A percentile compares a stretch with the other conserved stretches of the same genome.
These are phyloP conservation scores for Cladosporium sp. DNA, from an alignment of 2,329 filamentous ascomycete species.

Conservation along the genomic window DNA sequence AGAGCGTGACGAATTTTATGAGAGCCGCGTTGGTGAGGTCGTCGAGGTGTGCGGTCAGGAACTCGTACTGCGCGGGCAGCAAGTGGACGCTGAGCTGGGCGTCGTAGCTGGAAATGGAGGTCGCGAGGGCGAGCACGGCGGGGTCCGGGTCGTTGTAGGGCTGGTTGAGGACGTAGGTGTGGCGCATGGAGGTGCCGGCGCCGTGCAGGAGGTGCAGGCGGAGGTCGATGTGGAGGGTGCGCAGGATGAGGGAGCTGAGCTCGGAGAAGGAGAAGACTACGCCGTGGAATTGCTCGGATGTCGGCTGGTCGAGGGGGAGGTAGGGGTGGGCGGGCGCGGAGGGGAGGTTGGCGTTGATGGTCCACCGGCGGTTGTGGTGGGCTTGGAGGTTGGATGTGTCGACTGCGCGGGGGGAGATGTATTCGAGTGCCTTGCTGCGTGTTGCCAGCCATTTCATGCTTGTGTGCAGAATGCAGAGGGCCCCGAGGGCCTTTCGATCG, in stretches of 20 bases:
- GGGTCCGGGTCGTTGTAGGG: conserved; percentile 74
- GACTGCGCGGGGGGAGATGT: conserved; percentile 70
- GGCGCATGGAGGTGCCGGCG: conserved; percentile 52
- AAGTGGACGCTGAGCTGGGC: conserved; percentile 72
- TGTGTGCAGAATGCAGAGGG: conserved; percentile 83
- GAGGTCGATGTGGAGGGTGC: conserved; percentile 84
- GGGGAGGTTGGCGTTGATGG: conserved; percentile 59
- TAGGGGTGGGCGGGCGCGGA: conserved; percentile 58
- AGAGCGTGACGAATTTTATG: conserved; percentile 62
- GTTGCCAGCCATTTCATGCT: conserved; percentile 97
- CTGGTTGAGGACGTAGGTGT: conserved; percentile 55
- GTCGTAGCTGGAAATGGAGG: conserved; percentile 80
- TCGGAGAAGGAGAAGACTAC: conserved; percentile 79
- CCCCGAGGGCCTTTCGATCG: conserved; percentile 79
- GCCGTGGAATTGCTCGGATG: conserved; percentile 79
- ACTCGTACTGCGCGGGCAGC: conserved; percentile 60
- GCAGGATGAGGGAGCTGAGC: conserved; percentile 70
- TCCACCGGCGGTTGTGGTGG: conserved; percentile 72
- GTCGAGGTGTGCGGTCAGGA: conserved; percentile 72
- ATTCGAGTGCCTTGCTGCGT: conserved; percentile 73
- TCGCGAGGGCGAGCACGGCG: conserved; percentile 75
- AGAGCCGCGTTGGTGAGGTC: conserved; percentile 75
- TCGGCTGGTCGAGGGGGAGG: conserved; percentile 81
- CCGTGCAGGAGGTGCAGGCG: conserved; percentile 81
- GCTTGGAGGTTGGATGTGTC: conserved; percentile 52